A percentile compares a stretch with the other conserved stretches of the same genome.
These are phyloP conservation scores for Tylopilus orsonianus DNA, from an alignment of 1,284 basidiomycete genomes.

Conservation along the genomic window DNA sequence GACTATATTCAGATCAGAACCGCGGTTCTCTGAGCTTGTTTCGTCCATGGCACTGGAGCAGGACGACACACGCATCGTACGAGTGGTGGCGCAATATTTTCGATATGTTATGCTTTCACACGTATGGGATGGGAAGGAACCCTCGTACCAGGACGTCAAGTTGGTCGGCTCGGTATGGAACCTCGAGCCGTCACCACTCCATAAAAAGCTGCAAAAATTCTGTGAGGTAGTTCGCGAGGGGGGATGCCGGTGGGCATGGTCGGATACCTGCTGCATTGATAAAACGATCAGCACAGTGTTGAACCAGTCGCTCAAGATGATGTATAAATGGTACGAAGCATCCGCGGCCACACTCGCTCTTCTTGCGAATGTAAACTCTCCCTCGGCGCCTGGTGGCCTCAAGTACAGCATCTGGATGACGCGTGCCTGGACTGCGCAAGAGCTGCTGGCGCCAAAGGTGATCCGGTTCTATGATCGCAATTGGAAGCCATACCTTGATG, in stretches of 20 bases:
- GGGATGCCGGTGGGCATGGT: too few species aligned
- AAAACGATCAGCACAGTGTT: too few species aligned
- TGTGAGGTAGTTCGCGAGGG: too few species aligned
- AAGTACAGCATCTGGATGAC: neutral
- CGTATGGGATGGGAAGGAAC: too few species aligned
- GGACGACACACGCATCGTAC: neutral
- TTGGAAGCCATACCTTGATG: too few species aligned
- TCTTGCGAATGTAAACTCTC: neutral
- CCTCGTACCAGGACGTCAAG: neutral
- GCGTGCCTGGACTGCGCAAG: conserved; percentile 22
- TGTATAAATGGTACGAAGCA: neutral
- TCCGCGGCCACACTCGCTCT: neutral
- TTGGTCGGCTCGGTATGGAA: neutral
- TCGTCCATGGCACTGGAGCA: neutral
- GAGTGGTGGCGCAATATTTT: too few species aligned
- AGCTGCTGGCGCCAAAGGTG: conserved; percentile 13
- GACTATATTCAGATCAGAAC: neutral
- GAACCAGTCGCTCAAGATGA: too few species aligned
- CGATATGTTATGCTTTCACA: too few species aligned
- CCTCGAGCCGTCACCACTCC: neutral
- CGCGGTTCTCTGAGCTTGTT: neutral
- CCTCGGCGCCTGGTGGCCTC: too few species aligned
- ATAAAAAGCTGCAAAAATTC: neutral
- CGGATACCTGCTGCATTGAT: too few species aligned
- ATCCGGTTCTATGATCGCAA: conserved; percentile 12